These are phyloP conservation scores for Exidia glandulosa DNA, from an alignment of 768 basidiomycete genomes.

Conservation along the genomic window DNA sequence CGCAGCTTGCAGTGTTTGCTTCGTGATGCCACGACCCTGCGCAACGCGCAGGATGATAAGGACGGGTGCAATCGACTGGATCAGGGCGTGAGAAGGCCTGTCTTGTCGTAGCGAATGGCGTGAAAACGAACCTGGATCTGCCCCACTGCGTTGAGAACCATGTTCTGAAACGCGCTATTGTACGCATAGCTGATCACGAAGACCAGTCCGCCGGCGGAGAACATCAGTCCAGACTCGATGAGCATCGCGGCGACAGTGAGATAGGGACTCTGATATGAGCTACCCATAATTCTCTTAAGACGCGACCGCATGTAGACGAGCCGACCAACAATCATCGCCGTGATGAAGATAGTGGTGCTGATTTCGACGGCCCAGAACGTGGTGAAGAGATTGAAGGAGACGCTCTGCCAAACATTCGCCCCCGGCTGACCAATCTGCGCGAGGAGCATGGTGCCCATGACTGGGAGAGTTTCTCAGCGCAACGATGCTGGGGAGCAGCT, in stretches of 20 bases:
- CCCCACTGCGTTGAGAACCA: conserved; percentile 22
- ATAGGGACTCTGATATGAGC: conserved; percentile 7
- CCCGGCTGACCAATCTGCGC: not conserved
- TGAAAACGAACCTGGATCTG: conserved; percentile 13
- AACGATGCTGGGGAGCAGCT: too few species aligned
- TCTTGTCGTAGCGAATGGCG: not conserved
- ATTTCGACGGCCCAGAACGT: conserved; percentile 12
- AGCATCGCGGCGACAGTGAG: conserved; percentile 14
- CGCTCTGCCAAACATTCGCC: not conserved
- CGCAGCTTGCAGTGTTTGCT: not conserved
- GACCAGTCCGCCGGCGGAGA: conserved; percentile 15
- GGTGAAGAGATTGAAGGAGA: not conserved
- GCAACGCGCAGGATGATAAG: conserved; percentile 27
- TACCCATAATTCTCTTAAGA: conserved; percentile 2
- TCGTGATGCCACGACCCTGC: conserved; percentile 12
- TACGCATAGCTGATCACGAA: conserved; percentile 22
- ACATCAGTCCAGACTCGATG: conserved; percentile 25
- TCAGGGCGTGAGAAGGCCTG: not conserved
- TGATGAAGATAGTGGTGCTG: conserved; percentile 21
- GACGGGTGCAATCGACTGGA: conserved; percentile 24
- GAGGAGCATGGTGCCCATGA: not conserved
- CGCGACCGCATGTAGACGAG: conserved; percentile 16
- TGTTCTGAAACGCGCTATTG: conserved; percentile 19
- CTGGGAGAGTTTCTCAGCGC: too few species aligned
- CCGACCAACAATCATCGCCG: conserved; percentile 21